phyloP scores from a whole-genome alignment of 345 rosid species.

The Euphorbia pulcherrima region DNA sequence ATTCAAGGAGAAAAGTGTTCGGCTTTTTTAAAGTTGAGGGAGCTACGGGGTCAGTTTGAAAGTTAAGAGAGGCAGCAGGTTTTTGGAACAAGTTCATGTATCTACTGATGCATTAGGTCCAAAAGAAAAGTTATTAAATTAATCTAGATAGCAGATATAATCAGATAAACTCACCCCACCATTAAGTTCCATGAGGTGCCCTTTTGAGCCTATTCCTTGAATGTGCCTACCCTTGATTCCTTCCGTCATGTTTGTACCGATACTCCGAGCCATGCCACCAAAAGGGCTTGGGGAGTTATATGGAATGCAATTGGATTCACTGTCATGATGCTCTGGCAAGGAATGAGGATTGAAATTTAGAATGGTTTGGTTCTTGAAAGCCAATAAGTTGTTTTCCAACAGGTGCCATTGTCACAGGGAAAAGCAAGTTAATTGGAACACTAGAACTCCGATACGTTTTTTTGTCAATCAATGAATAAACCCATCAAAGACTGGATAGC shows the following conservation, averaged over 20 bases:
- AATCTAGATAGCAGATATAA: conserved; percentile 11
- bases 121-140: conserved; percentile 1
- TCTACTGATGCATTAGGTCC: no score
- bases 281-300: conserved; percentile 42
- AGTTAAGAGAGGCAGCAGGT: no score
- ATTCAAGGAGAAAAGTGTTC: no score
- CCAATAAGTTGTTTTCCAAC: conserved; percentile 52
- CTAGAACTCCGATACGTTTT: conserved; percentile 45
- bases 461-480: conserved; percentile 17
- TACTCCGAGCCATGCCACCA: conserved; percentile 30
- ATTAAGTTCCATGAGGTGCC: conserved; percentile 36
- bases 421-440: conserved; percentile 60
- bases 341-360: conserved; percentile 75
- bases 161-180: conserved; percentile 41
- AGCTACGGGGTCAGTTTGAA: no score
- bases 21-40: no score
- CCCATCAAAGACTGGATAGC: conserved; percentile 20
- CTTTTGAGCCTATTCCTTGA: conserved; percentile 43
- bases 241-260: conserved; percentile 29
- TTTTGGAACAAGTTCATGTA: no score
- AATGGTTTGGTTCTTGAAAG: conserved; percentile 44
- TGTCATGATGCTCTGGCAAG: conserved; percentile 66
- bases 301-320: conserved; percentile 52
- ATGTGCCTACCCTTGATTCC: conserved; percentile 52
- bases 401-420: conserved; percentile 49